Percentiles rank a stretch among this genome's conserved stretches.
Evolutionary conservation across 1,139 yeast species (phyloP).

Genomic region (Blastobotrys capitulatus): DNA sequence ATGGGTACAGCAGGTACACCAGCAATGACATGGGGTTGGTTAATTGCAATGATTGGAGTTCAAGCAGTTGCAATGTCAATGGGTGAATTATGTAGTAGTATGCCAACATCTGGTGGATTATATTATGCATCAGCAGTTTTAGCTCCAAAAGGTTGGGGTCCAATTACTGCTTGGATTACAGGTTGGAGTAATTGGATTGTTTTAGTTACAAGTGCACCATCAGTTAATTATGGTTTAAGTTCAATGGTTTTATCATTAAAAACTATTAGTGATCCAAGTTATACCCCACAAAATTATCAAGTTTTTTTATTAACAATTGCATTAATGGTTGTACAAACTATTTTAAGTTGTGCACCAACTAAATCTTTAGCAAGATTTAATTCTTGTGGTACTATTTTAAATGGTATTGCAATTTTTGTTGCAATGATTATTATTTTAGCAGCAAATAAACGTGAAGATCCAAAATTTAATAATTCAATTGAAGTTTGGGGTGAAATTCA

Average conservation of each 20-base stretch:
- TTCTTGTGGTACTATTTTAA: slow-evolving; percentile 46
- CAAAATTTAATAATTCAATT: slow-evolving; percentile 48
- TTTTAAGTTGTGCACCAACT: slow-evolving; percentile 39
- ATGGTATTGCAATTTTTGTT: slow-evolving; percentile 45
- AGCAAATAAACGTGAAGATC: slow-evolving; percentile 42
- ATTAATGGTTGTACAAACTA: slow-evolving; percentile 46
- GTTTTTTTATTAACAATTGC: slow-evolving; percentile 47
- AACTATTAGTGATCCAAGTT: slow-evolving; percentile 34
- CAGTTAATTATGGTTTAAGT: slow-evolving; percentile 59
- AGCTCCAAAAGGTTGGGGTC: slow-evolving; percentile 3
- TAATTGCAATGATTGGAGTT: slow-evolving; percentile 47
- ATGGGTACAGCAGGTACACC: slow-evolving; percentile 50
- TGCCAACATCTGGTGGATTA: slow-evolving; percentile 6
- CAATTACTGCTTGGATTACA: slow-evolving; percentile 1
- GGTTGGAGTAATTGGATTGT: slow-evolving; percentile 46
- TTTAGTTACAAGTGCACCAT: slow-evolving; percentile 56
- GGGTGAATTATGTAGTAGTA: slow-evolving; percentile 1
- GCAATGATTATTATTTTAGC: slow-evolving; percentile 55
- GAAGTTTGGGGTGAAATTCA: slow-evolving; percentile 51
- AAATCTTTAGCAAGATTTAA: slow-evolving; percentile 54
- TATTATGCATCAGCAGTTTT: slow-evolving; percentile 1
- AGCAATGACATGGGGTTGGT: slow-evolving; percentile 64
- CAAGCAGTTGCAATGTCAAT: slow-evolving; percentile 32
- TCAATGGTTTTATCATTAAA: slow-evolving; percentile 54
- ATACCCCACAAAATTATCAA: slow-evolving; percentile 46